A percentile compares a stretch with the other conserved stretches of the same genome.
Evolutionary conservation across 1,284 basidiomycete species (phyloP).

Genomic region (Sphagnurus paluster): DNA sequence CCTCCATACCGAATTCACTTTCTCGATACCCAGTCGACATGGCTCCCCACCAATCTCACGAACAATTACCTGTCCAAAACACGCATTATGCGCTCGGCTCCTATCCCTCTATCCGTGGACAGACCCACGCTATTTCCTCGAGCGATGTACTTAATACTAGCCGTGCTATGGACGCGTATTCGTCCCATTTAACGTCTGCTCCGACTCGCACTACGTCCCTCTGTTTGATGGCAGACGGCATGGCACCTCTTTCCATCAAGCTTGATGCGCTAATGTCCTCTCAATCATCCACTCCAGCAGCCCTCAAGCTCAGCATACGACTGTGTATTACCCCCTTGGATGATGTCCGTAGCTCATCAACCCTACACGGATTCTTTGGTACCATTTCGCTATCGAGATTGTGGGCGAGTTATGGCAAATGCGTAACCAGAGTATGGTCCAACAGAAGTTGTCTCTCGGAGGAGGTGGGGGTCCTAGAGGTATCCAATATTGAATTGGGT

Average conservation of each 20-base stretch:
- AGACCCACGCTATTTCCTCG: constrained; percentile 1
- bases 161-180: constrained; percentile 1
- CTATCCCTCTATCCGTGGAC: not conserved
- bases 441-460: constrained; percentile 48
- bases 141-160: constrained; percentile 1
- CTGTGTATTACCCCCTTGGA: constrained; percentile 50
- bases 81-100: constrained; percentile 12
- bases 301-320: constrained; percentile 42
- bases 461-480: constrained; percentile 51
- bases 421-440: constrained; percentile 59
- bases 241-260: constrained; percentile 58
- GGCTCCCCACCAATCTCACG: constrained; percentile 11
- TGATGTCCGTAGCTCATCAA: constrained; percentile 45
- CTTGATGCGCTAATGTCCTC: constrained; percentile 44
- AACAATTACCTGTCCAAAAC: constrained; percentile 14
- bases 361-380: constrained; percentile 61
- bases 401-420: constrained; percentile 54
- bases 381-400: constrained; percentile 53
- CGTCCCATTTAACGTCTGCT: constrained; percentile 14
- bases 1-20: constrained; percentile 19
- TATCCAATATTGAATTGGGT: constrained; percentile 42
- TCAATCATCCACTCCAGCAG: constrained; percentile 25
- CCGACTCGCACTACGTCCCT: constrained; percentile 39
- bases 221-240: constrained; percentile 65
- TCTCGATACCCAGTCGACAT: constrained; percentile 18